These are phyloP conservation scores for Cavenderia fasciculata DNA, from an alignment of 78 protist genomes.

Conservation along the genomic window DNA sequence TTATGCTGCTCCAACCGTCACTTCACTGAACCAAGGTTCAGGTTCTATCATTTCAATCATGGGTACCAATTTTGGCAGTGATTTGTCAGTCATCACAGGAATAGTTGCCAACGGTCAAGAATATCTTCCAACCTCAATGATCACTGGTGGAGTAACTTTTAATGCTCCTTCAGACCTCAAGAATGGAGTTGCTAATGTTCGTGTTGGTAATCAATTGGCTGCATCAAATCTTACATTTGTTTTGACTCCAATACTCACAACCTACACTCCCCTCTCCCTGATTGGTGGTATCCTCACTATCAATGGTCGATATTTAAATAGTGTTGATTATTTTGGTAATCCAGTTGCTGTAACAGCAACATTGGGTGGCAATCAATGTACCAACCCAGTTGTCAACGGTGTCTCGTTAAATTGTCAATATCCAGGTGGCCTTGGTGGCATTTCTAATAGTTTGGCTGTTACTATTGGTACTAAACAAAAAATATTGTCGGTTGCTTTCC, in stretches of 20 bases:
- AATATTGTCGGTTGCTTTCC: no score
- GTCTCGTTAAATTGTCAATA: no score
- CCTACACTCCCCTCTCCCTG: not conserved
- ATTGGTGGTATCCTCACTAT: slow-evolving; percentile 16
- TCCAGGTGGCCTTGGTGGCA: no score
- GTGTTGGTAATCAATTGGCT: not conserved
- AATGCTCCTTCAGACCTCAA: no score
- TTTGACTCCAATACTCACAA: not conserved
- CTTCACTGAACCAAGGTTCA: not conserved
- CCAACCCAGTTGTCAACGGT: no score
- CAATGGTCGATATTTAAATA: slow-evolving; percentile 9
- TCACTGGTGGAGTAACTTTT: not conserved
- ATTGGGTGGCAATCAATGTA: not conserved
- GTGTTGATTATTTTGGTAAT: not conserved
- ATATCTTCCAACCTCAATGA: not conserved
- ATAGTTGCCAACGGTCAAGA: not conserved
- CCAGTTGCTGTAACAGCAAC: not conserved
- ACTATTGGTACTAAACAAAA: no score
- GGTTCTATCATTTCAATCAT: not conserved
- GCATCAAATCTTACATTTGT: not conserved
- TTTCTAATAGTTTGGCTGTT: no score
- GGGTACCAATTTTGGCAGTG: slow-evolving; percentile 34
- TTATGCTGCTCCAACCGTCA: slow-evolving; percentile 23
- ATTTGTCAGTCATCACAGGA: not conserved
- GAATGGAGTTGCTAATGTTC: no score